These are phyloP conservation scores for Candida suzukii DNA, from an alignment of 805 yeast species.

Conservation along the genomic window DNA sequence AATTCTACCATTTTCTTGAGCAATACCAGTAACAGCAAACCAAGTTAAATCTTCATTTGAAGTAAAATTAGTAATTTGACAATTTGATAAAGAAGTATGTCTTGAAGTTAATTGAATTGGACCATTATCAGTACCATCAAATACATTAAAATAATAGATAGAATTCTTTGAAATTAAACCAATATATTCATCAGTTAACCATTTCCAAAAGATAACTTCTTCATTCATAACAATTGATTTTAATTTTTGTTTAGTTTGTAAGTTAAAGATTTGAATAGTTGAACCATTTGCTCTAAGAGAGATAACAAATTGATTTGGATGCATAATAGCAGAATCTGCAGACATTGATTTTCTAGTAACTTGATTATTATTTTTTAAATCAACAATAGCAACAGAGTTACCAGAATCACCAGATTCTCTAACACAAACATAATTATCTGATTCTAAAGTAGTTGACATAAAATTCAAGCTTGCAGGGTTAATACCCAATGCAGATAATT, in stretches of 20 bases:
- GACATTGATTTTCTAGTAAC: conserved; percentile 89
- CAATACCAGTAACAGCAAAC: conserved; percentile 93
- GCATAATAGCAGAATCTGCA: conserved; percentile 97
- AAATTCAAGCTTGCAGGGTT: conserved; percentile 81
- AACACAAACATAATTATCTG: conserved; percentile 83
- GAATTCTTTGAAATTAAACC: conserved; percentile 81
- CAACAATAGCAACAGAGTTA: conserved; percentile 91
- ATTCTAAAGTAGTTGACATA: conserved; percentile 89
- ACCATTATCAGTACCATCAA: conserved; percentile 74
- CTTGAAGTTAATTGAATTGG: conserved; percentile 79
- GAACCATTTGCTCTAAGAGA: conserved; percentile 95
- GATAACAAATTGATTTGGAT: conserved; percentile 81
- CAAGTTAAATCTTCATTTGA: conserved; percentile 77
- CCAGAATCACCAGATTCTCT: conserved; percentile 59
- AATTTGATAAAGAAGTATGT: conserved; percentile 68
- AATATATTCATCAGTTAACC: conserved; percentile 68
- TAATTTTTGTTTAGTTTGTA: conserved; percentile 79
- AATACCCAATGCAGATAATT: conserved; percentile 80
- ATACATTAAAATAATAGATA: conserved; percentile 75
- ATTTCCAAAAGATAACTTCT: conserved; percentile 92
- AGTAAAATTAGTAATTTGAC: conserved; percentile 87
- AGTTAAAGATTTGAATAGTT: conserved; percentile 88
- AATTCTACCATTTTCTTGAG: conserved; percentile 88
- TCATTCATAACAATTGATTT: conserved; percentile 81
- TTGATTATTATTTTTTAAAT: conserved; percentile 69